A percentile compares a stretch with the other conserved stretches of the same genome.
Evolutionary conservation across 2,329 filamentous ascomycete species (phyloP).

Genomic region (Fusarium redolens): DNA sequence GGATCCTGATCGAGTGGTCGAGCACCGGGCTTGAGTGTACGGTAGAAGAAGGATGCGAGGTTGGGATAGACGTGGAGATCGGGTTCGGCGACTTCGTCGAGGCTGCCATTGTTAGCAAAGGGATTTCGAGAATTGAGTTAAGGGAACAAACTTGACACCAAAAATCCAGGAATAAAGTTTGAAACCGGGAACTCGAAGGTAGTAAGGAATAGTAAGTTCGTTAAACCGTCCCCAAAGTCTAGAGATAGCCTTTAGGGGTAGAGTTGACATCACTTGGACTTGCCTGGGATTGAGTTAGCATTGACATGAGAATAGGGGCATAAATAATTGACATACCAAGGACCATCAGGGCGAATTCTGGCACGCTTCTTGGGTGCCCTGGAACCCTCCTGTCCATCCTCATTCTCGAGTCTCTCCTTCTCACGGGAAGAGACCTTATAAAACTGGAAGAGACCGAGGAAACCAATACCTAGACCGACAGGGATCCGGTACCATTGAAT

Average conservation of each 20-base stretch:
- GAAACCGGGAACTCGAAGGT: slow-evolving; percentile 88
- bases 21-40: slow-evolving; percentile 87
- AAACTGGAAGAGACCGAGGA: slow-evolving; percentile 85
- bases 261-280: slow-evolving; percentile 91
- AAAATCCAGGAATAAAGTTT: slow-evolving; percentile 92
- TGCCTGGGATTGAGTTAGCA: slow-evolving; percentile 64
- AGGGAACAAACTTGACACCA: slow-evolving; percentile 74
- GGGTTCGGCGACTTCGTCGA: slow-evolving; percentile 87
- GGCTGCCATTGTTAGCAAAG: slow-evolving; percentile 58
- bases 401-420: slow-evolving; percentile 61
- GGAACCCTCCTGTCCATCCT: slow-evolving; percentile 55
- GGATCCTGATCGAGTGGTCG: slow-evolving; percentile 86
- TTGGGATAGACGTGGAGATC: slow-evolving; percentile 93
- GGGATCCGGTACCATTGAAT: slow-evolving; percentile 93
- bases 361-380: slow-evolving; percentile 62
- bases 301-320: slow-evolving; percentile 23
- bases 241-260: slow-evolving; percentile 91
- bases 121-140: neutral
- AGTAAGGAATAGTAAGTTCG: slow-evolving; percentile 87
- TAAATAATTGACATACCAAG: slow-evolving; percentile 68
- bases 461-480: slow-evolving; percentile 84
- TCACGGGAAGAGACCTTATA: slow-evolving; percentile 76
- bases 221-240: slow-evolving; percentile 93
- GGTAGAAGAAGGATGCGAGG: slow-evolving; percentile 96
- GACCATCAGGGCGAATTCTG: slow-evolving; percentile 82